Percentiles rank a stretch among this genome's conserved stretches.
Conservation (phyloP, 164 flowering plant species). For the Umbellularia californica region DNA sequence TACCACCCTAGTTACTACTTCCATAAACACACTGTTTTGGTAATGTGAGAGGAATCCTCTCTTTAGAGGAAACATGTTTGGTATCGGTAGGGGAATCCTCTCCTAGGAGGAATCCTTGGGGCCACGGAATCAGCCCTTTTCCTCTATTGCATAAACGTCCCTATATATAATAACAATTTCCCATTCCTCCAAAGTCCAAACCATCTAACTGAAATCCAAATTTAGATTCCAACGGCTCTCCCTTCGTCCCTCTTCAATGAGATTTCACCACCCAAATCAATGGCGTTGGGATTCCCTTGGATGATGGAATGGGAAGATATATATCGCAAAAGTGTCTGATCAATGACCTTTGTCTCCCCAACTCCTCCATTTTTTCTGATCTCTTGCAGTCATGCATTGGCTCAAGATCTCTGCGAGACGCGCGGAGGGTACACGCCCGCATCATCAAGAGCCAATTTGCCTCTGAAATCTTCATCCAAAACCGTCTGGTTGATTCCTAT, state of each 20-base stretch:
- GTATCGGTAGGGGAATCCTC: too few relatives aligned
- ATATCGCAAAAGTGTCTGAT: constrained; percentile 1
- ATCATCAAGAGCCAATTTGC: constrained; percentile 23
- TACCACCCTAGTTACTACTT: too few relatives aligned
- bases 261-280: background rate
- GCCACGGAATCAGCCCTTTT: too few relatives aligned
- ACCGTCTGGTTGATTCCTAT: constrained; percentile 21
- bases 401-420: constrained; percentile 13
- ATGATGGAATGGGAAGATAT: constrained; percentile 19
- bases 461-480: constrained; percentile 22
- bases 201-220: background rate
- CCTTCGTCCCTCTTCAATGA: background rate
- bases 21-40: too few relatives aligned
- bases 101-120: too few relatives aligned
- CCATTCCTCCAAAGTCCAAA: too few relatives aligned
- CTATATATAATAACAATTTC: too few relatives aligned
- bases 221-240: background rate
- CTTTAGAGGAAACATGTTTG: too few relatives aligned
- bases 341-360: constrained; percentile 19
- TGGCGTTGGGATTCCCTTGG: background rate
- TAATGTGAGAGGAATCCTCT: too few relatives aligned
- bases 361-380: constrained; percentile 16
- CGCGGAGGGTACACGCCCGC: constrained; percentile 18
- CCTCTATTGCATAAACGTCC: too few relatives aligned
- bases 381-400: constrained; percentile 20